A percentile compares a stretch with the other conserved stretches of the same genome.
Evolutionary conservation across 1,284 basidiomycete genomes (phyloP).

Genomic region (Fomitopsis pinicola): DNA sequence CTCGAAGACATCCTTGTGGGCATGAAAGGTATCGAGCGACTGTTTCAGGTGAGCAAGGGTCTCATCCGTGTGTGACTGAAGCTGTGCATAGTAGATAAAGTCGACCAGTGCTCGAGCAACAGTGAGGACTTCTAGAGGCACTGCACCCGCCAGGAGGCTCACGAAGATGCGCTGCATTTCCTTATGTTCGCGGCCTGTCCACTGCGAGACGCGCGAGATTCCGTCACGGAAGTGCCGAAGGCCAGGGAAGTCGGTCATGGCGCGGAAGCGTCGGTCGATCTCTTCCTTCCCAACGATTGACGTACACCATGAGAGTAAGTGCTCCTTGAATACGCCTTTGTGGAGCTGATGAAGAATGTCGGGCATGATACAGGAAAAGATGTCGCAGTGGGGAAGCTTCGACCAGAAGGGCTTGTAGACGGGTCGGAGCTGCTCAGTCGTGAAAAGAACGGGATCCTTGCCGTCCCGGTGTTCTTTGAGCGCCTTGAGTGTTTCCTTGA

Average conservation of each 20-base stretch:
- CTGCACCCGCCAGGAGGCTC: conserved; percentile 13
- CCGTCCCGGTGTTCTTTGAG: not conserved
- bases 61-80: conserved; percentile 14
- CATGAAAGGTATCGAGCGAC: conserved; percentile 21
- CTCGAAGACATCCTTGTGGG: conserved; percentile 19
- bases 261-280: conserved; percentile 10
- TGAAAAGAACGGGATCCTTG: not conserved
- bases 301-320: conserved; percentile 21
- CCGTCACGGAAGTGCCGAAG: conserved; percentile 22
- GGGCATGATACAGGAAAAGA: conserved; percentile 10
- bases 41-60: conserved; percentile 15
- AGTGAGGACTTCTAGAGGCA: conserved; percentile 3
- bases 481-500: not conserved
- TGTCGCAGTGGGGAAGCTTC: conserved; percentile 23
- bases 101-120: conserved; percentile 20
- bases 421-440: conserved; percentile 1
- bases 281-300: conserved; percentile 8
- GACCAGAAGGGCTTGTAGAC: conserved; percentile 26
- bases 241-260: conserved; percentile 7
- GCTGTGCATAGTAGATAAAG: conserved; percentile 26
- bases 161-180: conserved; percentile 26
- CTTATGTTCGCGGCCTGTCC: conserved; percentile 26
- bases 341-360: conserved; percentile 22
- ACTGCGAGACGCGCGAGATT: conserved; percentile 23
- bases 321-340: conserved; percentile 27